Percentiles rank a stretch among this genome's conserved stretches.
phyloP scores from a whole-genome alignment of 257 asterid genomes.

The Penstemon davidsonii region DNA sequence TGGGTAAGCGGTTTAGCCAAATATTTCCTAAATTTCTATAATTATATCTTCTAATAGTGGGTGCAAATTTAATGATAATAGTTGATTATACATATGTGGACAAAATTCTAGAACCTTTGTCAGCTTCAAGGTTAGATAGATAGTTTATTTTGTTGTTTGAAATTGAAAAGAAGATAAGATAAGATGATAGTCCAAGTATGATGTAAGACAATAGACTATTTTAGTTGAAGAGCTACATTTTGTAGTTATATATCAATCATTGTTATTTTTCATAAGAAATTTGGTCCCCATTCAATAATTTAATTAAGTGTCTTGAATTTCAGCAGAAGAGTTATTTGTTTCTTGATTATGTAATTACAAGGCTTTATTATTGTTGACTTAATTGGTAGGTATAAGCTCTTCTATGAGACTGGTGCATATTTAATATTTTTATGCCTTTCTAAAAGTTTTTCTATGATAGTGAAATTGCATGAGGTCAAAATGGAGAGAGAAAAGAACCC shows the following conservation, averaged over 20 bases:
- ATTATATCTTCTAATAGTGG: too few species aligned
- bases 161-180: constrained; percentile 24
- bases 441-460: background rate
- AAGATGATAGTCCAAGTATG: constrained; percentile 26
- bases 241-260: constrained; percentile 23
- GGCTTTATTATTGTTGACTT: constrained; percentile 11
- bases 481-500: background rate
- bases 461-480: background rate
- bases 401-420: background rate
- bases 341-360: background rate
- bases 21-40: too few species aligned
- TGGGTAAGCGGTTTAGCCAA: too few species aligned
- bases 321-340: constrained; percentile 25
- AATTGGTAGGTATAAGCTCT: constrained; percentile 2
- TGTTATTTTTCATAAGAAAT: constrained; percentile 7
- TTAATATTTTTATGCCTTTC: background rate
- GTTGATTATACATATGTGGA: background rate
- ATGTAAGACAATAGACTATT: constrained; percentile 14
- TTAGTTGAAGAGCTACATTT: background rate
- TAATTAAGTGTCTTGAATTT: background rate
- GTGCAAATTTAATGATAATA: too few species aligned
- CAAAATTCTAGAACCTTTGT: constrained; percentile 1
- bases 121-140: constrained; percentile 12
- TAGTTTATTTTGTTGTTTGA: constrained; percentile 7
- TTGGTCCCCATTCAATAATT: constrained; percentile 8